phyloP scores from a whole-genome alignment of 805 yeast species.

The Suhomyces vadensis region DNA sequence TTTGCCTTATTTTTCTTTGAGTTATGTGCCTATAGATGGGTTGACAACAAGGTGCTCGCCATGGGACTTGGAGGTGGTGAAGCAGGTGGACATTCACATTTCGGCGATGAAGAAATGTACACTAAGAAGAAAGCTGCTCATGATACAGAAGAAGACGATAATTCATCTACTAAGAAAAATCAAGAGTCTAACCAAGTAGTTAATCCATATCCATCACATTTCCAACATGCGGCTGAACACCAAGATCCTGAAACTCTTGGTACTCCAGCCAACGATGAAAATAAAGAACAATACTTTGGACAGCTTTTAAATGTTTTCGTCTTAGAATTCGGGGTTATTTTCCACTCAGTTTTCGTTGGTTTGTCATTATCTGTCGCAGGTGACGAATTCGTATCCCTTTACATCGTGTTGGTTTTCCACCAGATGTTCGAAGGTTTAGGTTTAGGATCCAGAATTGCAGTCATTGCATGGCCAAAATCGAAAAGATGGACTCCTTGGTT shows the following conservation, averaged over 20 bases:
- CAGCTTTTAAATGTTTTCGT: conserved; percentile 60
- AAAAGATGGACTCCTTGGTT: conserved; percentile 51
- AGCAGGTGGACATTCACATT: conserved; percentile 49
- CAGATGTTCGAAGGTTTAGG: conserved; percentile 88
- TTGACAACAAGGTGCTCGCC: conserved; percentile 37
- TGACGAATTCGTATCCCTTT: conserved; percentile 68
- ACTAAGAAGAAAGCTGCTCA: conserved; percentile 25
- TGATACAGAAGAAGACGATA: conserved; percentile 14
- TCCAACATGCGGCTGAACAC: conserved; percentile 42
- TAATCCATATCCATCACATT: conserved; percentile 41
- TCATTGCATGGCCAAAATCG: conserved; percentile 52
- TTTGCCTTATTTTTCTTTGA: conserved; percentile 55
- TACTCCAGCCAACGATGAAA: conserved; percentile 34
- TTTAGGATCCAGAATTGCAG: conserved; percentile 73
- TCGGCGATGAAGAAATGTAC: conserved; percentile 45
- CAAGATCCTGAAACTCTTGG: conserved; percentile 46
- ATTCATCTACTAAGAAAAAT: conserved; percentile 5
- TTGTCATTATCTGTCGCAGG: conserved; percentile 77
- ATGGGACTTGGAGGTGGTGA: conserved; percentile 21
- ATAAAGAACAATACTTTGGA: conserved; percentile 51
- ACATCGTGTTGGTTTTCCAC: conserved; percentile 70
- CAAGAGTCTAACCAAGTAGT: not conserved
- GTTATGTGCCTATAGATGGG: conserved; percentile 47
- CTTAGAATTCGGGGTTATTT: conserved; percentile 76
- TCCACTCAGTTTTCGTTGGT: conserved; percentile 84